Conservation (phyloP, 768 basidiomycete genomes). For the Cytidiella melzeri region DNA sequence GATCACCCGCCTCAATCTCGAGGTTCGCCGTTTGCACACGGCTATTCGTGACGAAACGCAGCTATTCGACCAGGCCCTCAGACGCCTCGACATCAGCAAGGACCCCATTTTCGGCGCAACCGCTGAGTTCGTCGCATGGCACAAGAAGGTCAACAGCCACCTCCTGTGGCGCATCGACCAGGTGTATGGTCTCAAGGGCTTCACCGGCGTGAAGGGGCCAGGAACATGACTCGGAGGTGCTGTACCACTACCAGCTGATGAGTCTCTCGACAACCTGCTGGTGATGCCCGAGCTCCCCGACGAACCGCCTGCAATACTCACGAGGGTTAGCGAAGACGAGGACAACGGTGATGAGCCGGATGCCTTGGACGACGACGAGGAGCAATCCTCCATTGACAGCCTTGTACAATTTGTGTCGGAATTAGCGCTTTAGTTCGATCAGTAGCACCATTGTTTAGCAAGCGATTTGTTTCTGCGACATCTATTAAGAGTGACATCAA, state of each 20-base stretch:
- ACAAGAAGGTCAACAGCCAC: constrained; percentile 1
- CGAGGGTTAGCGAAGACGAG: not conserved
- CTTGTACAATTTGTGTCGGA: not conserved
- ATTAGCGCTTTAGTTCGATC: not conserved
- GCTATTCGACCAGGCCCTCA: not conserved
- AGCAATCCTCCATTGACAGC: not conserved
- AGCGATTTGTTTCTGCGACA: too few relatives aligned
- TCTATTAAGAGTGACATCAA: too few relatives aligned
- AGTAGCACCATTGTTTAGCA: not conserved
- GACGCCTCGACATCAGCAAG: not conserved
- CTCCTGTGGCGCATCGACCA: constrained; percentile 7
- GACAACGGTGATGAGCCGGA: not conserved
- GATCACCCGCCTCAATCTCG: constrained; percentile 18
- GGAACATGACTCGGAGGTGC: too few relatives aligned
- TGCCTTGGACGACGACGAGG: not conserved
- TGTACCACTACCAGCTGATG: too few relatives aligned
- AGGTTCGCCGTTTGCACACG: constrained; percentile 22
- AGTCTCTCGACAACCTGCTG: too few relatives aligned
- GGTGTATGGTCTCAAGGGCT: not conserved
- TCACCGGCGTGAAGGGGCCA: constrained; percentile 2
- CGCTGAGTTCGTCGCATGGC: not conserved
- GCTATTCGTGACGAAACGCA: constrained; percentile 19
- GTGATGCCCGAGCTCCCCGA: too few relatives aligned
- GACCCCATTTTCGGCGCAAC: not conserved
- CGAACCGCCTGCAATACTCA: too few relatives aligned